A percentile compares a stretch with the other conserved stretches of the same genome.
phyloP scores from a whole-genome alignment of 2,329 filamentous ascomycete genomes.

The Rutstroemia sp. region DNA sequence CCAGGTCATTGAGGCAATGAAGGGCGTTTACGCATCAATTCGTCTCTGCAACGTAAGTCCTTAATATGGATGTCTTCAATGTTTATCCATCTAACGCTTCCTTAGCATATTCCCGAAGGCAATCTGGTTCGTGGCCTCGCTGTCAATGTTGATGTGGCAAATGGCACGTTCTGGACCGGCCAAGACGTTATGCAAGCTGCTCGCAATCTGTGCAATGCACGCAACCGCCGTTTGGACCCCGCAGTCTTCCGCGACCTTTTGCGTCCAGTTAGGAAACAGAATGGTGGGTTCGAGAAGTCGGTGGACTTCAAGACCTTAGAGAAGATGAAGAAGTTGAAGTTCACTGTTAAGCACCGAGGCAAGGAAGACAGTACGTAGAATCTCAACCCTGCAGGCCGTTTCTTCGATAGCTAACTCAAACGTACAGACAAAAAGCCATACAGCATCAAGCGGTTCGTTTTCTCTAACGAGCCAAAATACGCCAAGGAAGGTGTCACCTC shows the following conservation, averaged over 20 bases:
- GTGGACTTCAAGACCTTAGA: slow-evolving; percentile 48
- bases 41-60: slow-evolving; percentile 56
- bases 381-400: neutral
- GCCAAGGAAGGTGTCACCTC: slow-evolving; percentile 41
- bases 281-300: slow-evolving; percentile 27
- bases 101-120: slow-evolving; percentile 20
- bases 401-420: neutral
- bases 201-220: slow-evolving; percentile 24
- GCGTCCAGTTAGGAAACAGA: slow-evolving; percentile 13
- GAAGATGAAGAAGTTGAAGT: slow-evolving; percentile 47
- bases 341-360: slow-evolving; percentile 47
- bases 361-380: slow-evolving; percentile 32
- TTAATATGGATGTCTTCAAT: neutral
- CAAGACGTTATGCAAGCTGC: slow-evolving; percentile 32
- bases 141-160: slow-evolving; percentile 86
- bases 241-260: slow-evolving; percentile 19
- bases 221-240: slow-evolving; percentile 20
- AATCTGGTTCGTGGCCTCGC: slow-evolving; percentile 48
- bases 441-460: slow-evolving; percentile 44
- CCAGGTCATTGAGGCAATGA: slow-evolving; percentile 66
- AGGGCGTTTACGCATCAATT: slow-evolving; percentile 83
- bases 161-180: slow-evolving; percentile 76
- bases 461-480: slow-evolving; percentile 29
- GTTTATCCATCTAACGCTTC: neutral
- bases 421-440: slow-evolving; percentile 40